Evolutionary conservation across 371 early-diverging fungal genomes (phyloP).

Genomic region (Mucor saturninus): DNA sequence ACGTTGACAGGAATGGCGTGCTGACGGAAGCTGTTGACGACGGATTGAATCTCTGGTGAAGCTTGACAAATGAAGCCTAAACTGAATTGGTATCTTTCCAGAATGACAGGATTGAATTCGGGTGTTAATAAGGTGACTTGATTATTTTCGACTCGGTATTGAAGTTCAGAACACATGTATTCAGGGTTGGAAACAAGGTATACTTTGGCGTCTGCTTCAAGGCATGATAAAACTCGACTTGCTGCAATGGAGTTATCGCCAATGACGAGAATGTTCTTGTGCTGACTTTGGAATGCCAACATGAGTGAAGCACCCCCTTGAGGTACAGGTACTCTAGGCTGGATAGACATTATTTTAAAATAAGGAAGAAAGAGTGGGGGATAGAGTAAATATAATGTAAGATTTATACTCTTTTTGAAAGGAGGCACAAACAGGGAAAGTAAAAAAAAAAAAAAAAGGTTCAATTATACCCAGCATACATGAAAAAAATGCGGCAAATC

Average conservation of each 20-base stretch:
- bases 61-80: constrained; percentile 42
- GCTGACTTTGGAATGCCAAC: constrained; percentile 65
- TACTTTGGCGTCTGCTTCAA: constrained; percentile 76
- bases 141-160: constrained; percentile 50
- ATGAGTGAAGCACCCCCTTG: constrained; percentile 73
- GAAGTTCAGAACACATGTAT: constrained; percentile 57
- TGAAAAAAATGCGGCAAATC: constrained; percentile 22
- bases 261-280: constrained; percentile 64
- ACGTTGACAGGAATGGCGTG: constrained; percentile 76
- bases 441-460: neutral
- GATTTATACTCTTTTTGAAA: constrained; percentile 1
- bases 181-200: constrained; percentile 46
- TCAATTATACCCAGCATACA: constrained; percentile 11
- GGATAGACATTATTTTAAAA: constrained; percentile 9
- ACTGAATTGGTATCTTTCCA: constrained; percentile 25
- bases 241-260: constrained; percentile 71
- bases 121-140: constrained; percentile 41
- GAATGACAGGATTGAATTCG: constrained; percentile 7
- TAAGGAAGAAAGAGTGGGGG: constrained; percentile 5
- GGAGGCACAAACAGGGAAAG: neutral
- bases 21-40: constrained; percentile 55
- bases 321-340: constrained; percentile 35
- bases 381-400: neutral
- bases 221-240: constrained; percentile 64
- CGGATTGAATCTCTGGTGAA: constrained; percentile 11